Conservation (phyloP, 23 red algal species). For the Rhodosorus marinus region DNA sequence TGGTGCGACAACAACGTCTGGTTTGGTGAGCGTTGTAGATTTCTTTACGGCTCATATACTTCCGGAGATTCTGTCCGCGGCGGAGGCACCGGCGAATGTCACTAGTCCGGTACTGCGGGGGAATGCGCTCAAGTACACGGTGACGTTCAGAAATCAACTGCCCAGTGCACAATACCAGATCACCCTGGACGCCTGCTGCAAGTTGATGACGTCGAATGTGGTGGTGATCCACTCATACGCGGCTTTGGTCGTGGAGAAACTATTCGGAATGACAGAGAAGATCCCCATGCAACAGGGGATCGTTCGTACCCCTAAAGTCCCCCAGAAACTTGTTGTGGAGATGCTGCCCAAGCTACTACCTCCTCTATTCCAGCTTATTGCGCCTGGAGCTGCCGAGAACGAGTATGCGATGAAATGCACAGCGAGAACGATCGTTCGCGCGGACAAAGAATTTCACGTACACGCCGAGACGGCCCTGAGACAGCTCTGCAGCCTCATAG, state of each 20-base stretch:
- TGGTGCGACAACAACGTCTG: conserved; percentile 58
- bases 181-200: conserved; percentile 9
- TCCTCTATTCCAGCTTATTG: conserved; percentile 14
- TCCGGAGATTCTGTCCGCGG: conserved; percentile 26
- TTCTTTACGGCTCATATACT: conserved; percentile 57
- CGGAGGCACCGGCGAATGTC: conserved; percentile 5
- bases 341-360: conserved; percentile 32
- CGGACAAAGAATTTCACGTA: conserved; percentile 15
- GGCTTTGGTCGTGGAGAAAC: conserved; percentile 60
- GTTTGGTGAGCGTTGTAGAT: conserved; percentile 41
- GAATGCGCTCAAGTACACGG: conserved; percentile 81
- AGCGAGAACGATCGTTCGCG: conserved; percentile 21
- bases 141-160: conserved; percentile 81
- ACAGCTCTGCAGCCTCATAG: conserved; percentile 18
- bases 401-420: conserved; percentile 50
- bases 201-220: conserved; percentile 21
- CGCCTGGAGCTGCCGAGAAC: conserved; percentile 8
- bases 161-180: conserved; percentile 8
- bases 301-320: conserved; percentile 4
- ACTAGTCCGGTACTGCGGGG: conserved; percentile 55
- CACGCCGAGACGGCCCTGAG: conserved; percentile 10
- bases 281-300: neutral
- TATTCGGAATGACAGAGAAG: conserved; percentile 23
- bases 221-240: conserved; percentile 78
- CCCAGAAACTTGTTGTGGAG: conserved; percentile 14